Base-by-base conservation (phyloP, 768 basidiomycete species). In the Rhizopogon sp. region DNA sequence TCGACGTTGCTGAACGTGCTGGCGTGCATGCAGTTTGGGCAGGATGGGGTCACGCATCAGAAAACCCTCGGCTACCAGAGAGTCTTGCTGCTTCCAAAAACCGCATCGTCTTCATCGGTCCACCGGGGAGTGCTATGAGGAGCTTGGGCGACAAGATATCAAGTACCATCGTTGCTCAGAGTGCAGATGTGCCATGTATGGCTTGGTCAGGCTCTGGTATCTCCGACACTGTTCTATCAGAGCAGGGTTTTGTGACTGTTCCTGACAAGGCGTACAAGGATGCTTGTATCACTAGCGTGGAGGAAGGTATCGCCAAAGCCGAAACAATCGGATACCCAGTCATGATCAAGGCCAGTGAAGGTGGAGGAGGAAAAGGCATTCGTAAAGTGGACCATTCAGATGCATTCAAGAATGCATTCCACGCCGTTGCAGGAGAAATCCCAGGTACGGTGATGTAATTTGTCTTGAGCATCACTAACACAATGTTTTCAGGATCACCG, bases 21-120 rank as follows among this genome's bases (percentile, higher is more conserved):
- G 97, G 94, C 33, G 97, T 98, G 1, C 97, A 99, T 66, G 97
- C 97, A 43, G 97, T 99, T 25, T 99, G 97, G 97, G 97, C 97
- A 37, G 97, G 97, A 55, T 99, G 97, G 97, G 97, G 97, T 49
- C 97, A 99, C 71, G 97, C 97, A 28, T 98, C 97, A 2, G 97
- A 99, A 72, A 99, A 99, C 71, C 97, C 97, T 1, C 86, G 94
- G 52, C 75, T 99, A 20, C 97, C 97, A 1, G 97, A 99, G 70
- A 89, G 88, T 56, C 83, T 99, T 41, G 84, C 89, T 33, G 87
- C 93, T 3, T 92, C 87, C 71, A 92, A 91, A 71, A 82, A 94
- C 76, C 96, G 93, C 74, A 95, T 99, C 68, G 90, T 99, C 56
- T 99, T 99, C 77, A 99, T 99, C 66, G 97, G 97, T 58, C 97